These are phyloP conservation scores for Sporothrix pallida DNA, from an alignment of 2,329 filamentous ascomycete species.

Conservation along the genomic window DNA sequence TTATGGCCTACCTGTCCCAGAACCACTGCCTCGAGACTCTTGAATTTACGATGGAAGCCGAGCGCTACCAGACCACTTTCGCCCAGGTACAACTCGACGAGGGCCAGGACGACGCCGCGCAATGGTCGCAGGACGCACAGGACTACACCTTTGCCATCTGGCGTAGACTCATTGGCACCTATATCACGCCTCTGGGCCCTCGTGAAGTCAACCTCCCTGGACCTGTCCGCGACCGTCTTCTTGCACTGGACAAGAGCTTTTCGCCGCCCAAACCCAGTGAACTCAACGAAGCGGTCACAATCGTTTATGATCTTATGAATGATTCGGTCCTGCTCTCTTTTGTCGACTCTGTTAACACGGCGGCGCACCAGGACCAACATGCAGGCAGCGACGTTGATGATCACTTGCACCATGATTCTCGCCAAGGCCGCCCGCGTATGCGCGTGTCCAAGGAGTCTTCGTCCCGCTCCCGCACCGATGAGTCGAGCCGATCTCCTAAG, in stretches of 20 bases:
- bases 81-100: slow-evolving; percentile 51
- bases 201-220: slow-evolving; percentile 91
- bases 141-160: slow-evolving; percentile 81
- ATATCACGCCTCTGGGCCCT: slow-evolving; percentile 83
- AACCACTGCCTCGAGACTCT: slow-evolving; percentile 97
- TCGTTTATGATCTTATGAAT: slow-evolving; percentile 96
- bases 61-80: slow-evolving; percentile 73
- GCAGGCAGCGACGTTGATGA: slow-evolving; percentile 7
- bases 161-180: slow-evolving; percentile 86
- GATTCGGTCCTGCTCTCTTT: slow-evolving; percentile 94
- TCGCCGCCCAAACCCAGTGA: slow-evolving; percentile 74
- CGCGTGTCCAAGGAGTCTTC: slow-evolving; percentile 47
- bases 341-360: slow-evolving; percentile 65
- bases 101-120: slow-evolving; percentile 41
- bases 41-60: slow-evolving; percentile 94
- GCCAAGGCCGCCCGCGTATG: slow-evolving; percentile 50
- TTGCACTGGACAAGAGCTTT: slow-evolving; percentile 64
- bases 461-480: slow-evolving; percentile 42
- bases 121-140: slow-evolving; percentile 51
- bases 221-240: slow-evolving; percentile 79
- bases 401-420: slow-evolving; percentile 26
- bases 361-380: slow-evolving; percentile 38
- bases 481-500: slow-evolving; percentile 53
- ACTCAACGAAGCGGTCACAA: slow-evolving; percentile 80
- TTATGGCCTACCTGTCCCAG: slow-evolving; percentile 95